Base-by-base conservation (phyloP, 1,284 basidiomycete genomes). In the Ustilago curta region DNA sequence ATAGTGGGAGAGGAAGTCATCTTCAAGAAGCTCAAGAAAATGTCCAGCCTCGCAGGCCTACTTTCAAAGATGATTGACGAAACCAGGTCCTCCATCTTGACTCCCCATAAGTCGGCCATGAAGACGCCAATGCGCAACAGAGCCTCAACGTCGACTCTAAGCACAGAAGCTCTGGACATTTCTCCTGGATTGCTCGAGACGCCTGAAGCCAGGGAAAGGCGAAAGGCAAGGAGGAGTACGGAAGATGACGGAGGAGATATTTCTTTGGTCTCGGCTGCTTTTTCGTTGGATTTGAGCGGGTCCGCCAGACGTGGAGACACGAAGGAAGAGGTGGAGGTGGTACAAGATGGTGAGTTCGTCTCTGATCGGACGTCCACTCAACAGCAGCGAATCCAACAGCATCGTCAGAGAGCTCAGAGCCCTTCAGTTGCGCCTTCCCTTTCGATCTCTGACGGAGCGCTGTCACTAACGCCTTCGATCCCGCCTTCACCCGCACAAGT, bases 11-110 rank as follows among this genome's bases (percentile, higher is more conserved):
- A 66, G 25, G 61, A 65, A 11, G 42, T 55, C 16, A 56, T 66
- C 43, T 52, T 62, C 27, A 57, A 42, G n/a, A 62, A 56, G 43
- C 67, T 75, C 40, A 59, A 70, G 44, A 62, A 62, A 27, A 75
- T 75, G 67, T 60, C 63, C 0, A 57, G 51, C 21, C 57, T 75
- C 9, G 72, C 67, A 4, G 60, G 60, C 7, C 32, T 66, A 50
- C 60, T 75, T n/a, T 67, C 59, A 14, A 63, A 59, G 57, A 70
- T 75, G 67, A 70, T 75, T 50, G 67, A 67, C 49, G 72, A 75
- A 57, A 75, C 72, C 18, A 55, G 62, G 32, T 56, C 58, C 19
- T 61, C 61, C 16, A 61, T 74, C 12, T 31, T 69, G 7, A 48
- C 25, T 32, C 71, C 53, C 14, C 39, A 51, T 1, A 44, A 14